A percentile compares a stretch with the other conserved stretches of the same genome.
Evolutionary conservation across 768 basidiomycete genomes (phyloP).

Genomic region (Tulasnella calospora): DNA sequence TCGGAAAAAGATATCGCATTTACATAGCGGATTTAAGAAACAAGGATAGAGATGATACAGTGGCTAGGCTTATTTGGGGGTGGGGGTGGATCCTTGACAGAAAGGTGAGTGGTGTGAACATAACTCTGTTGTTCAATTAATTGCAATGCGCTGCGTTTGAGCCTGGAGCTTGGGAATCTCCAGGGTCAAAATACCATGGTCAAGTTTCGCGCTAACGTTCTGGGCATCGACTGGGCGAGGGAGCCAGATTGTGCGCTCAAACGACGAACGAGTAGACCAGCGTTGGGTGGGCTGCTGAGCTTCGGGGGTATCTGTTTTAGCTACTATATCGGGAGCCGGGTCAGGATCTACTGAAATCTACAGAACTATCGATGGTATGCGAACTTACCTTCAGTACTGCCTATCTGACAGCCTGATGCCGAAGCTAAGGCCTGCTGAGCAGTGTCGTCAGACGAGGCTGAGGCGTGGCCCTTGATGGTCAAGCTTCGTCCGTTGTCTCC

Average conservation of each 20-base stretch:
- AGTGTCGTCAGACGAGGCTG: not conserved
- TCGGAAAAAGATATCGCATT: too few relatives aligned
- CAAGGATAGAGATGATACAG: too few relatives aligned
- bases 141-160: constrained; percentile 6
- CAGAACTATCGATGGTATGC: too few relatives aligned
- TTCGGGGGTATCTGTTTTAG: not conserved
- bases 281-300: not conserved
- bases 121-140: not conserved
- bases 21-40: too few relatives aligned
- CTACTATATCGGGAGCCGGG: not conserved
- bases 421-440: not conserved
- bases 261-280: constrained; percentile 5
- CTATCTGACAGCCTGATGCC: not conserved
- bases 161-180: constrained; percentile 25
- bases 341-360: not conserved
- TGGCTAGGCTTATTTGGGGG: too few relatives aligned
- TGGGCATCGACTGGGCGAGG: constrained; percentile 24
- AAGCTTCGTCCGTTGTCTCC: constrained; percentile 26
- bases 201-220: constrained; percentile 25
- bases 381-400: not conserved
- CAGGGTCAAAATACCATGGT: constrained; percentile 27
- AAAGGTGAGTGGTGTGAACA: too few relatives aligned
- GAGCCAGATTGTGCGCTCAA: constrained; percentile 26
- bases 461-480: constrained; percentile 23
- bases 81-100: too few relatives aligned